Base-by-base conservation (phyloP, 1,139 yeast genomes). In the Pichia sp. region DNA sequence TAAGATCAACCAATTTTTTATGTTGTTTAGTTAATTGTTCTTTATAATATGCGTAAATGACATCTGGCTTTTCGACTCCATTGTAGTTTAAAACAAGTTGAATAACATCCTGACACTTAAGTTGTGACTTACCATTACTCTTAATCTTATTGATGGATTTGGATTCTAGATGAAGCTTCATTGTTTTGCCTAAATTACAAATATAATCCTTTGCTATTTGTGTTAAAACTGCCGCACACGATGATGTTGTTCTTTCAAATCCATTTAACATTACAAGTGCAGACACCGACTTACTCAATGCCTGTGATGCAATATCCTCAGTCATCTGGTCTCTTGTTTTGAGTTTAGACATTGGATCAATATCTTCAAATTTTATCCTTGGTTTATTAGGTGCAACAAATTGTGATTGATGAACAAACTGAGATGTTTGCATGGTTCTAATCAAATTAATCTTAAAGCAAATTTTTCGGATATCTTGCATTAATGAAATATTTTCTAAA, bases 231-330 rank as follows among this genome's bases (percentile, higher is more conserved):
- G 86, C 85, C 24, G 87, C 74, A 2, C 97, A 97, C 51, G 75
- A 71, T 13, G 85, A 79, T 56, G 87, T 88, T 0, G 95, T 79
- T 1, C 83, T 73, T 67, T 94, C 97, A 69, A 87, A 94, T 0
- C 99, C 99, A 34, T 86, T 83, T 48, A 88, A 86, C 97, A 92
- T 92, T 1, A 88, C 81, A 25, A 94, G 70, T 53, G 89, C 88
- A 16, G 90, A 79, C 1, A 87, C 77, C 42, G 82, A 78, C 55
- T 86, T 79, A 55, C 80, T 74, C 67, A 94, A 67, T 0, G 86
- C 81, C 1, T 80, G 72, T 59, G 75, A 78, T 26, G 88, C 85
- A 13, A 88, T 73, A 2, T 75, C 79, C 24, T 71, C 73, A 48
- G 76, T 74, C 61, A 73, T 70, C 12, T 71, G 67, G 53, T 82